Base-by-base conservation (phyloP, 805 yeast genomes). In the Saccharomycopsis sp. region DNA sequence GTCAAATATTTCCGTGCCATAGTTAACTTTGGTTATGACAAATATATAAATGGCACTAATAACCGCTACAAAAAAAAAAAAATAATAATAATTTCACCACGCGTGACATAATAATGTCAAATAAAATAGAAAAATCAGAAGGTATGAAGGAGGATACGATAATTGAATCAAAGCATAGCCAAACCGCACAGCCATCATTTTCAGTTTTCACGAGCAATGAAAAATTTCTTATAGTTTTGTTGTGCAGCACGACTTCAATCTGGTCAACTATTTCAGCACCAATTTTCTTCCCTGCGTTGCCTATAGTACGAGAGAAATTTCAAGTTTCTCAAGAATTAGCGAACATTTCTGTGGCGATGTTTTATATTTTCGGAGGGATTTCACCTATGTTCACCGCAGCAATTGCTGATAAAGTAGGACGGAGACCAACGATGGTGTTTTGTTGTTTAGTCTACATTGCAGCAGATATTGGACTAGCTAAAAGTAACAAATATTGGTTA, bases 211-310 rank as follows among this genome's bases (percentile, higher is more conserved):
- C 66, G 0, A 45, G 54, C 3, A 47, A 45, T 3, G 81, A 77
- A 39, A 68, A 70, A 51, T 44, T 56, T 16, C 29, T 67, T 4
- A 52, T 79, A 27, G 71, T 67, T 2, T 50, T 53, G 4, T 61
- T 64, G 24, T 69, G 68, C 47, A 74, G 71, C 1, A 51, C 65
- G 3, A 62, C 74, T 1, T 84, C 85, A 0, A 60, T 77, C 32
- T 79, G 81, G 66, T 84, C 94, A 1, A 66, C 90, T 0, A 65
- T 83, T 2, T 77, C 88, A 0, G 74, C 81, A 53, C 83, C 94
- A 0, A 83, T 86, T 11, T 86, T 83, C 57, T 81, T 84, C 61
- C 94, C 95, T 0, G 87, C 87, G 0, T 61, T 87, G 17, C 74
- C 79, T 0, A 65, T 70, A 4, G 63, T 87, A 4, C 74, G 77